Evolutionary conservation across 108 stramenopile species (phyloP), one percentile per base, ranked within the genome.

Genomic region (Fragilaria crotonensis): DNA sequence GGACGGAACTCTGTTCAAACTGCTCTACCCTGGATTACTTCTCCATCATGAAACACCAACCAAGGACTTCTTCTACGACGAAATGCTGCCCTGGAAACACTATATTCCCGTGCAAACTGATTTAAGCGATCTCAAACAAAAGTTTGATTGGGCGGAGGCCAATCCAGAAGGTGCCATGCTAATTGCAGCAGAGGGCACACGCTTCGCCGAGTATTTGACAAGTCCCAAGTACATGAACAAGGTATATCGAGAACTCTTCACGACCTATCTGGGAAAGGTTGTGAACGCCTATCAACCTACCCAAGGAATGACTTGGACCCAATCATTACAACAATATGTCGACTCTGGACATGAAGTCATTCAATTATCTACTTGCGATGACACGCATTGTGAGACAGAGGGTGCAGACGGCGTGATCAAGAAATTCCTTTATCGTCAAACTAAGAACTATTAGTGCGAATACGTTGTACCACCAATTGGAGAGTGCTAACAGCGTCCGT

Each of bases 1-100:
- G 77, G 65, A 62, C 14, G 77, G 73, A 1, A 78, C 77, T 0
- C 47, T 78, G 3, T 59, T 64, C 28, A 78, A 78, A 32, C 48
- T 78, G 4, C 68, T 63, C 26, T 30, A 52, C 0, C 65, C 65
- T 32, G 58, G 59, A 7, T 45, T 66, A 25, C 27, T 66, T 21
- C 52, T 66, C 14, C 65, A 66, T 49, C 65, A 66, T 25, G 46
- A 59, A 25, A 66, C 65, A 18, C 65, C 59, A 1, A 60, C 65
- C 14, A 60, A 66, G 59, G 57, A 57, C 44, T 57, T 20, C 25
- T 57, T 18, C 9, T 45, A 57, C 21, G 5, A 20, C 44, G 21
- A 23, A 44, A 50, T 60, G 29, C 48, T 44, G 18, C 60, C 60
- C 11, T 60, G 30, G 29, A 33, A 23, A n/a, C 60, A 60, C 21